A percentile compares a stretch with the other conserved stretches of the same genome.
These are phyloP conservation scores for Spathaspora sp. DNA, from an alignment of 805 yeast genomes.

Conservation along the genomic window DNA sequence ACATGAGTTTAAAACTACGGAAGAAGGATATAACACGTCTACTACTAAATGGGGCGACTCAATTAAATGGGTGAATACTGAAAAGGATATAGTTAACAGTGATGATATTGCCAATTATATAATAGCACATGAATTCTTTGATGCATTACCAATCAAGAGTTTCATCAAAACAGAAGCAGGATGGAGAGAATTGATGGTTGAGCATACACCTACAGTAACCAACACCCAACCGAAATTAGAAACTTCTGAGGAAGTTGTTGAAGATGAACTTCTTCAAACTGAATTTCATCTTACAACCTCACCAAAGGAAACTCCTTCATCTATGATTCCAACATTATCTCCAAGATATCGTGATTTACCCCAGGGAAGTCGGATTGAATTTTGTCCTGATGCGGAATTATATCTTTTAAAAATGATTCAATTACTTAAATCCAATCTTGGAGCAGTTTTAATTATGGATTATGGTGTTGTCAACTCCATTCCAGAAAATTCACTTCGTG, in stretches of 20 bases:
- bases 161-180: constrained; percentile 58
- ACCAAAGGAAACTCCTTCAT: constrained; percentile 59
- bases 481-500: constrained; percentile 73
- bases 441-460: constrained; percentile 73
- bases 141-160: constrained; percentile 76
- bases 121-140: constrained; percentile 83
- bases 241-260: neutral
- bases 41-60: constrained; percentile 48
- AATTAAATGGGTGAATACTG: constrained; percentile 60
- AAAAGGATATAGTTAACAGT: constrained; percentile 36
- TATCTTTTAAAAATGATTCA: constrained; percentile 52
- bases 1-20: constrained; percentile 13
- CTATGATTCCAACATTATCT: constrained; percentile 50
- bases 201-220: constrained; percentile 40
- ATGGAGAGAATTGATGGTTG: constrained; percentile 79
- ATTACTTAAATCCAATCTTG: constrained; percentile 37
- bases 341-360: constrained; percentile 52
- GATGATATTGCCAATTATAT: constrained; percentile 50
- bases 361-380: constrained; percentile 58
- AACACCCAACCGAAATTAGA: constrained; percentile 30
- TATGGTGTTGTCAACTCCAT: constrained; percentile 63
- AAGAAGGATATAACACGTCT: constrained; percentile 34
- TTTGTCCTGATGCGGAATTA: constrained; percentile 69
- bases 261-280: constrained; percentile 16
- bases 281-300: constrained; percentile 56